These are phyloP conservation scores for Serendipita sp. DNA, from an alignment of 768 basidiomycete genomes.

Conservation along the genomic window DNA sequence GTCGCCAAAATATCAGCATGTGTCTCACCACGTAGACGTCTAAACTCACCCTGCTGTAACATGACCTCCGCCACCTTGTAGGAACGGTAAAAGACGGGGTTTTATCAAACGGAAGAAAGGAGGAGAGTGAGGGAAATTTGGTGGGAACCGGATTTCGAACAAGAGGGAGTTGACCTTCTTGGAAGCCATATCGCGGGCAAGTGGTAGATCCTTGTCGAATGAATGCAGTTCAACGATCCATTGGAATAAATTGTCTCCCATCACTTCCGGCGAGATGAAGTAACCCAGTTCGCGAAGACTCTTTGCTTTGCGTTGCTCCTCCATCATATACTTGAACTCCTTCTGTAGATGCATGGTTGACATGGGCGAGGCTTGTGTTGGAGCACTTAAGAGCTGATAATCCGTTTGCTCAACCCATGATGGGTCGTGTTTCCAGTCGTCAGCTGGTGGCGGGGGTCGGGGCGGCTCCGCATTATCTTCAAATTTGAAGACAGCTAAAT, in stretches of 20 bases:
- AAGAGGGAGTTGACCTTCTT: slow-evolving; percentile 45
- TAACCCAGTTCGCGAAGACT: slow-evolving; percentile 46
- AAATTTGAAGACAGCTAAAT: slow-evolving; percentile 29
- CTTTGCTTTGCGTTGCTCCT: slow-evolving; percentile 33
- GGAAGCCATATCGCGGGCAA: slow-evolving; percentile 42
- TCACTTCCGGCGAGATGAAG: slow-evolving; percentile 52
- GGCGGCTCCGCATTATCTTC: not conserved
- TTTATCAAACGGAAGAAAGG: slow-evolving; percentile 66
- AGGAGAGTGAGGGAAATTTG: slow-evolving; percentile 48
- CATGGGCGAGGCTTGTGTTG: slow-evolving; percentile 35
- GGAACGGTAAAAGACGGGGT: slow-evolving; percentile 55
- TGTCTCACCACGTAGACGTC: not conserved
- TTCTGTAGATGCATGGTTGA: slow-evolving; percentile 44
- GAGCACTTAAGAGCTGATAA: slow-evolving; percentile 42
- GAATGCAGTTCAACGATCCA: slow-evolving; percentile 56
- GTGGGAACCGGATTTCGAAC: slow-evolving; percentile 57
- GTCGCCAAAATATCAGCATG: slow-evolving; percentile 19
- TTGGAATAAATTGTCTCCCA: slow-evolving; percentile 52
- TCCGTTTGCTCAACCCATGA: slow-evolving; percentile 32
- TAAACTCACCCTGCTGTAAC: slow-evolving; percentile 35
- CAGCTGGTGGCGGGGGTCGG: slow-evolving; percentile 15
- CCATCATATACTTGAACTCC: slow-evolving; percentile 47
- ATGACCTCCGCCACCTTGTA: slow-evolving; percentile 49
- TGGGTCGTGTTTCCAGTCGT: slow-evolving; percentile 42
- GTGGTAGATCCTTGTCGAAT: slow-evolving; percentile 43